Base-by-base conservation (phyloP, 192 early-diverging fungal species). In the Spizellomyces punctatus region DNA sequence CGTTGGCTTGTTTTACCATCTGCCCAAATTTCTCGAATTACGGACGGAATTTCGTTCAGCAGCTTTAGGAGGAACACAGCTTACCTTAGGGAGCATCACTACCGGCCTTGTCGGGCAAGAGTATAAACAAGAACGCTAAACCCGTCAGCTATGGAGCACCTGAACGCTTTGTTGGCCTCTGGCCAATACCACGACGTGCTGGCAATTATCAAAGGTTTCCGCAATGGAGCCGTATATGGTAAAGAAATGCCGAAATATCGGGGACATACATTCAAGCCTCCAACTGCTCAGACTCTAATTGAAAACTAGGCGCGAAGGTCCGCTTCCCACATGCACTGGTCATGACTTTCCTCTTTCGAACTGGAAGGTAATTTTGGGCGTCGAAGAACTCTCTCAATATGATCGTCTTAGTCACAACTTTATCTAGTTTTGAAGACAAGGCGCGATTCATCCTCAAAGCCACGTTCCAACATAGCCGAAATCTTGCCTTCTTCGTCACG, bases 151-250 rank as follows among this genome's bases (percentile, higher is more conserved):
- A 61, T 71, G 44, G 60, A 67, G 10, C n/a, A 61, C 9, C 45
- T 74, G 21, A 74, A 77, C 68, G 64, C 44, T 8, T 22, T 77
- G 43, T 63, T 77, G 7, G 71, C 69, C 10, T 73, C 69, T 17
- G 74, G 74, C 7, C 64, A 73, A 63, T 87, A 92, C 82, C 92
- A 91, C 81, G 91, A 93, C 66, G 41, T 92, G 9, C 83, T 97
- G 47, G 79, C 92, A 36, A 89, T 97, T 46, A 77, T 97, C 58
- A 97, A 97, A 78, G 94, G 94, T 19, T 91, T 93, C 66, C 86
- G 96, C 64, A 98, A 95, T 78, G 96, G 96, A 66, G 86, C 94
- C 54, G 96, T 98, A 9, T 98, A 98, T 69, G 96, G 95, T 81
- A 49, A 17, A 67, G 50, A 9, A 36, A 16, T 42, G 12, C 36